phyloP scores from a whole-genome alignment of 345 rosid species.

The Euphorbia lathyris region DNA sequence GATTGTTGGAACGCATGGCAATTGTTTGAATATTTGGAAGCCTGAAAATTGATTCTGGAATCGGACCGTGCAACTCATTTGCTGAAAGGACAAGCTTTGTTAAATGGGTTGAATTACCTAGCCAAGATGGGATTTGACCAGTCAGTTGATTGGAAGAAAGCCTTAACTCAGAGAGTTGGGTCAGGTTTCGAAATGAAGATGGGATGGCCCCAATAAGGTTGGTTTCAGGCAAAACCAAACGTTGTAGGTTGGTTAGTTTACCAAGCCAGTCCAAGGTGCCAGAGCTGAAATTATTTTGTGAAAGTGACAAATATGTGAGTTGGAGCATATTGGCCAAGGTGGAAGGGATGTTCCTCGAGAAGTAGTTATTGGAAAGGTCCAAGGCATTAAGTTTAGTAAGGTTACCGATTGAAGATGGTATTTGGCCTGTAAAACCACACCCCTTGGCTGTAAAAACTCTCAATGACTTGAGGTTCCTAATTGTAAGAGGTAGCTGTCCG shows the following conservation, averaged over 20 bases:
- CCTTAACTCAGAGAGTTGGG: background rate
- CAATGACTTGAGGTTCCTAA: background rate
- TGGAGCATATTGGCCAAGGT: conserved; percentile 9
- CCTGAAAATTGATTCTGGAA: conserved; percentile 19
- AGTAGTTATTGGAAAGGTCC: background rate
- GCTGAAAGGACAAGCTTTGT: background rate
- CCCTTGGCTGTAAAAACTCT: background rate
- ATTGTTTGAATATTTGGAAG: conserved; percentile 5
- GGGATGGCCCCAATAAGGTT: conserved; percentile 7
- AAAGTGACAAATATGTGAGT: background rate
- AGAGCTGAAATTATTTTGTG: conserved; percentile 5
- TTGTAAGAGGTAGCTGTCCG: conserved; percentile 8
- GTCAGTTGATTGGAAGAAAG: background rate
- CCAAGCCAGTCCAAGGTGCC: background rate
- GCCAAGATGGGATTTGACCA: conserved; percentile 11
- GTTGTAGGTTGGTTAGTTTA: background rate
- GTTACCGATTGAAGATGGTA: conserved; percentile 22
- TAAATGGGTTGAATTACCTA: conserved; percentile 9
- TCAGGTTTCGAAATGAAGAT: background rate
- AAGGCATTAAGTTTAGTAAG: background rate
- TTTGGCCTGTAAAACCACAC: background rate
- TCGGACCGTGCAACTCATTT: conserved; percentile 17
- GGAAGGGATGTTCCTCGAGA: background rate
- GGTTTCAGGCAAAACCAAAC: background rate
- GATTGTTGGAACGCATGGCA: background rate